These are phyloP conservation scores for Aspergillus sp. DNA, from an alignment of 2,329 filamentous ascomycete species.

Conservation along the genomic window DNA sequence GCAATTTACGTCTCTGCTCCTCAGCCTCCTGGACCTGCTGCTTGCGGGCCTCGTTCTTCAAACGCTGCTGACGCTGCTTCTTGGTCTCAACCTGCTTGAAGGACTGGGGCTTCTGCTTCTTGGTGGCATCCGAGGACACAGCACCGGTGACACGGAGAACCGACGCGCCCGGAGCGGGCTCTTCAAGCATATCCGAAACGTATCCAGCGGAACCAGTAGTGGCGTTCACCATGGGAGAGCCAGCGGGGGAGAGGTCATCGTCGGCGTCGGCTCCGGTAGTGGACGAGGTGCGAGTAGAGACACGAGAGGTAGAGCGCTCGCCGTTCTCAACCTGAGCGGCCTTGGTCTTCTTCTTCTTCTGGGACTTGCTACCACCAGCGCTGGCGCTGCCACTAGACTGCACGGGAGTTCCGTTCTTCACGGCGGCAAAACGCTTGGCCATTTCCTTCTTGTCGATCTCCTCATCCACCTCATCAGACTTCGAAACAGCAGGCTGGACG, in stretches of 20 bases:
- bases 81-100: slow-evolving; percentile 76
- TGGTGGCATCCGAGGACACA: slow-evolving; percentile 51
- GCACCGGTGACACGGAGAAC: slow-evolving; percentile 76
- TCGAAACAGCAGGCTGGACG: slow-evolving; percentile 29
- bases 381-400: slow-evolving; percentile 28
- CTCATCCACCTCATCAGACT: slow-evolving; percentile 52
- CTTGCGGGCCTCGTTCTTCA: slow-evolving; percentile 83
- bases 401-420: slow-evolving; percentile 69
- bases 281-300: slow-evolving; percentile 66
- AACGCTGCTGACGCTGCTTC: slow-evolving; percentile 91
- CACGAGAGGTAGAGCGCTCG: slow-evolving; percentile 41
- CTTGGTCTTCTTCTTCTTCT: slow-evolving; percentile 69
- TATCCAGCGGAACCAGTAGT: slow-evolving; percentile 56
- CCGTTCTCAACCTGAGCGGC: slow-evolving; percentile 58
- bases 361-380: slow-evolving; percentile 41
- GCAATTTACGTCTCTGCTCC: slow-evolving; percentile 70
- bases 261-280: slow-evolving; percentile 75
- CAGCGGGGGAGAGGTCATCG: slow-evolving; percentile 72
- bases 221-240: slow-evolving; percentile 62
- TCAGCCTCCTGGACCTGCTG: slow-evolving; percentile 74
- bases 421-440: slow-evolving; percentile 69
- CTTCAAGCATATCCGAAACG: slow-evolving; percentile 90
- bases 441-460: slow-evolving; percentile 73
- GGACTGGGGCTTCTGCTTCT: slow-evolving; percentile 62
- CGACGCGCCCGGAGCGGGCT: slow-evolving; percentile 65